Percentiles rank a stretch among this genome's conserved stretches.
Conservation (phyloP, 1,284 basidiomycete species). For the Sporisorium iseilematis-ciliati region DNA sequence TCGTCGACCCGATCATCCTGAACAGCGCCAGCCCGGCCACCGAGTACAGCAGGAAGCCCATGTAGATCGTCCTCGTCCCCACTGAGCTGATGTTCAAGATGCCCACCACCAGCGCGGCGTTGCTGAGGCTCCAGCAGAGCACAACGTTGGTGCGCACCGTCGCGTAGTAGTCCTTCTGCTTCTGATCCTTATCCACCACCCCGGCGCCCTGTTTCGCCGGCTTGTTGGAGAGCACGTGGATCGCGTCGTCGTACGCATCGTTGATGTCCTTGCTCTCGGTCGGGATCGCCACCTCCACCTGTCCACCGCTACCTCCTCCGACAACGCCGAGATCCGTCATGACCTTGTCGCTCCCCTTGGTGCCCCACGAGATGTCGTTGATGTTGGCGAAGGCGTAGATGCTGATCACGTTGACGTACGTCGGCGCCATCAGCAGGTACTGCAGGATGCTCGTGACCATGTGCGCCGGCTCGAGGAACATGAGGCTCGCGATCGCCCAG, state of each 20-base stretch:
- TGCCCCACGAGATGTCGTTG: slow-evolving; percentile 67
- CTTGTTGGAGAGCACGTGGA: slow-evolving; percentile 62
- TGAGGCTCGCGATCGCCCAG: slow-evolving; percentile 62
- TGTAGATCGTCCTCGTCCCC: slow-evolving; percentile 56
- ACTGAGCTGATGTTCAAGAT: slow-evolving; percentile 61
- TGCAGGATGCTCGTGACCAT: slow-evolving; percentile 67
- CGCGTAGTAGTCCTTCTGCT: slow-evolving; percentile 68
- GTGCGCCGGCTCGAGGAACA: slow-evolving; percentile 68
- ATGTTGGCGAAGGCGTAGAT: slow-evolving; percentile 69
- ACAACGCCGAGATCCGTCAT: slow-evolving; percentile 65
- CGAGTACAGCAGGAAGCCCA: slow-evolving; percentile 65
- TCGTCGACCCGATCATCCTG: slow-evolving; percentile 54
- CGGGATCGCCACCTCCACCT: slow-evolving; percentile 66
- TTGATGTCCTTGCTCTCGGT: slow-evolving; percentile 66
- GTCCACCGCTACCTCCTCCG: slow-evolving; percentile 17
- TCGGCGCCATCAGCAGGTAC: slow-evolving; percentile 66
- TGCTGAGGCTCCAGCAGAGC: slow-evolving; percentile 77
- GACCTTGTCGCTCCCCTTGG: slow-evolving; percentile 66
- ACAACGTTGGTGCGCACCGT: slow-evolving; percentile 91
- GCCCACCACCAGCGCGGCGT: slow-evolving; percentile 63
- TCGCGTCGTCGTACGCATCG: slow-evolving; percentile 67
- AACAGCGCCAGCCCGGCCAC: slow-evolving; percentile 62
- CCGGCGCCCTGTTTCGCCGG: slow-evolving; percentile 35
- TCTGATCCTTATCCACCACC: slow-evolving; percentile 55
- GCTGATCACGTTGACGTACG: slow-evolving; percentile 67